Base-by-base conservation (phyloP, 2,329 filamentous ascomycete species). In the Amylocarpus encephaloides region DNA sequence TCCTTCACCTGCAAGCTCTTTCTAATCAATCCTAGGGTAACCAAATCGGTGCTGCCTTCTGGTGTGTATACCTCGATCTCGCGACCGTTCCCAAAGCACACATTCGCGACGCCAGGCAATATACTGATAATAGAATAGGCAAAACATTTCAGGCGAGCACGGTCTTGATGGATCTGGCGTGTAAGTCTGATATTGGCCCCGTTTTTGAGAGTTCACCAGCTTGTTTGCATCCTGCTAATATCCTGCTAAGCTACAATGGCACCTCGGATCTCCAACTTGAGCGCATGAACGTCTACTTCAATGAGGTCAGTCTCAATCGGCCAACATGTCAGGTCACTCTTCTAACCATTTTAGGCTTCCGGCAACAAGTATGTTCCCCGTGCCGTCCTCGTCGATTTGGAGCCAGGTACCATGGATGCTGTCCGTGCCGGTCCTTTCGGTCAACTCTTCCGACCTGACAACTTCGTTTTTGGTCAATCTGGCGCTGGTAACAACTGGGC, bases 401-500 rank as follows among this genome's bases (percentile, higher is more conserved):
- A 98, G 82, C 93, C 93, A 64, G 93, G 93, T 77, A 97, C 93
- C 76, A 98, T 97, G 92, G 93, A 98, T 67, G 93, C 93, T 64
- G 92, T 98, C 78, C 92, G 92, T 72, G 88, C 92, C 66, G 92
- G 93, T 73, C 93, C 93, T 62, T 97, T 97, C 72, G 93, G 93
- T 66, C 88, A 96, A 79, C 90, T 98, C 64, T 97, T 98, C 90
- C 91, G 93, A 62, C 93, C 93, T 71, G 93, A 98, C 80, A 98
- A 97, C 86, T 97, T 97, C 77, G 90, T 97, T 70, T 97, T 97
- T 74, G 93, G 93, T 67, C 93, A 97, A 80, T 97, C 93, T 67
- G 92, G 93, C 82, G 93, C 93, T 73, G 93, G 93, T 77, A 98
- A 98, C 89, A 97, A 97, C 85, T 98, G 93, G 93, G 93, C 93